Evolutionary conservation across 768 basidiomycete genomes (phyloP), one percentile per base, ranked within the genome.

Genomic region (Podaxis sp.): DNA sequence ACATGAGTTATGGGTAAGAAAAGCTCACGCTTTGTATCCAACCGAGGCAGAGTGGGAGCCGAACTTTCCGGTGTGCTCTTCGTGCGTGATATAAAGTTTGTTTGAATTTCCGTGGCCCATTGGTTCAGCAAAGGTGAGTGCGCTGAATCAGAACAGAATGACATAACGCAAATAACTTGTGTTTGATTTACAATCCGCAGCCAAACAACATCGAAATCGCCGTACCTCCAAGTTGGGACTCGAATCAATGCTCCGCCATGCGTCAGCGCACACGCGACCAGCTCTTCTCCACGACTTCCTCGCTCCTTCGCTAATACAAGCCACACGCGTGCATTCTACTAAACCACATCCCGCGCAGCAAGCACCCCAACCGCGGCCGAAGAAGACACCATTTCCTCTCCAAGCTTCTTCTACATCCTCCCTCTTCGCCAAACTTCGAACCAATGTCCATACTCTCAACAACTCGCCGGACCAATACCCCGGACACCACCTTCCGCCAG

Each of bases 71-170:
- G 90, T 79, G 69, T 94, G 93, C 70, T 95, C 92, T 23, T 90
- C 87, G 69, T 94, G 91, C 2, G 92, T 95, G 70, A 95, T 90
- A 70, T 94, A 94, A 28, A 94, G 75, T 72, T 93, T 93, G 80
- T 89, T 80, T 35, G 88, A 89, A 69, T 90, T 91, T 71, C 91
- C 91, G 77, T 93, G 91, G 53, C 91, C 90, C 90, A 91, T 91
- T 61, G 65, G 74, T 55, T 21, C 28, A 27, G 35, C 16, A 21
- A 42, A 13, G 35, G 5, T 23, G 42, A 16, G 11, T 38, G 35
- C 21, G 37, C 18, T 52, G 13, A 23, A 32, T 27, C 11, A n/a
- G 27, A 21, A 18, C n/a, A 11, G 36, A n/a, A 21, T 37, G 42
- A 42, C 27, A 57, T 14, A 57, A 32, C 32, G 1, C 52, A 2